Evolutionary conservation across 2,329 filamentous ascomycete species (phyloP).

Genomic region (Calycina marina): DNA sequence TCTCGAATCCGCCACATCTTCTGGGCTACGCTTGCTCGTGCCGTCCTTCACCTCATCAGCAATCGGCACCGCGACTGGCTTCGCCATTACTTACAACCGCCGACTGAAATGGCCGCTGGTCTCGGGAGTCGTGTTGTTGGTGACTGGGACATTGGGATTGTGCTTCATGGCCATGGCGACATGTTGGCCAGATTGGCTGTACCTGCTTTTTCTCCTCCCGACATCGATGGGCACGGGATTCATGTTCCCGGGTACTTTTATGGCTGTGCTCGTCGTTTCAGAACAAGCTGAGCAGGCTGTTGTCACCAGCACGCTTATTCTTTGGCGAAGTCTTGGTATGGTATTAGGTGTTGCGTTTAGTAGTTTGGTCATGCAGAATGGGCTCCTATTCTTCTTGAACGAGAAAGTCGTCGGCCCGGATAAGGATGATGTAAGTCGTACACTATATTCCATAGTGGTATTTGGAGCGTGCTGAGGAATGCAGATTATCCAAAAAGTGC

Average conservation of each 20-base stretch:
- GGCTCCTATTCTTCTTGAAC: conserved; percentile 44
- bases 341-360: conserved; percentile 61
- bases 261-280: conserved; percentile 45
- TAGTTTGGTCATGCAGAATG: conserved; percentile 61
- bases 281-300: conserved; percentile 50
- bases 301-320: conserved; percentile 52
- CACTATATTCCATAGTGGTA: background rate
- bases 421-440: conserved; percentile 29
- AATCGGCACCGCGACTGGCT: conserved; percentile 42
- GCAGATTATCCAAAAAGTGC: conserved; percentile 34
- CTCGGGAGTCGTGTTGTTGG: conserved; percentile 31
- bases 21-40: conserved; percentile 56
- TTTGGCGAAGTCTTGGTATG: conserved; percentile 57
- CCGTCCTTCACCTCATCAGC: conserved; percentile 42
- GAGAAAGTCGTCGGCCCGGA: conserved; percentile 41
- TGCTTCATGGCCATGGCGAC: conserved; percentile 32
- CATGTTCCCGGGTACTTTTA: conserved; percentile 48
- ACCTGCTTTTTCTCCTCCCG: conserved; percentile 42
- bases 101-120: conserved; percentile 44
- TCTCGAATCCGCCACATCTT: conserved; percentile 51
- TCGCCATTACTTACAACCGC: conserved; percentile 44
- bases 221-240: conserved; percentile 45
- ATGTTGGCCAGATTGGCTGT: conserved; percentile 37
- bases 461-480: conserved; percentile 5
- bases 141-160: conserved; percentile 37